Conservation (phyloP, 2,329 filamentous ascomycete species). For the Acarospora socialis region DNA sequence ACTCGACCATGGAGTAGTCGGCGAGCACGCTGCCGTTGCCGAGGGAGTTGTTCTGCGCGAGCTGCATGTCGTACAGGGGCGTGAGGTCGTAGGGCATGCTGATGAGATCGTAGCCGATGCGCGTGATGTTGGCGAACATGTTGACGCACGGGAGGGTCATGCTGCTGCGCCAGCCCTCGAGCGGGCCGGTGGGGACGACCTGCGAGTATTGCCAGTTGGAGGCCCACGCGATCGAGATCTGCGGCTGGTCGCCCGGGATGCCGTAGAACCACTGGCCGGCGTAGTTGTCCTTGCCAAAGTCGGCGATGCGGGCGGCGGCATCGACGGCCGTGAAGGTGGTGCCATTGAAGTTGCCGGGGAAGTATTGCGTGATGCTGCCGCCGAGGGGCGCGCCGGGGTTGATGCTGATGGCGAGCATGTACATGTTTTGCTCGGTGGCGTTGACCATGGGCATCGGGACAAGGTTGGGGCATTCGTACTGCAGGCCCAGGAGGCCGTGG, state of each 20-base stretch:
- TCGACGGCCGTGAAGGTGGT: slow-evolving; percentile 34
- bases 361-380: slow-evolving; percentile 18
- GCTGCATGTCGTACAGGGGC: slow-evolving; percentile 26
- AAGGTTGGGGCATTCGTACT: slow-evolving; percentile 52
- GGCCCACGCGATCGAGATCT: slow-evolving; percentile 41
- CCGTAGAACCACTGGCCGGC: slow-evolving; percentile 43
- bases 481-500: slow-evolving; percentile 37
- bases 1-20: slow-evolving; percentile 34
- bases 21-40: slow-evolving; percentile 35
- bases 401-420: slow-evolving; percentile 20
- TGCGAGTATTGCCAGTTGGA: slow-evolving; percentile 47
- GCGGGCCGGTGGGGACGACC: slow-evolving; percentile 37
- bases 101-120: slow-evolving; percentile 38
- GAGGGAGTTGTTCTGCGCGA: slow-evolving; percentile 24
- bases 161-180: slow-evolving; percentile 38
- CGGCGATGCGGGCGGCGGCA: slow-evolving; percentile 14
- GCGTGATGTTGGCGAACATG: slow-evolving; percentile 37
- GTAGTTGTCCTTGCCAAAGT: slow-evolving; percentile 23
- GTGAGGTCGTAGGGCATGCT: slow-evolving; percentile 35
- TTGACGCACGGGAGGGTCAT: slow-evolving; percentile 40
- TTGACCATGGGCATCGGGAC: slow-evolving; percentile 37
- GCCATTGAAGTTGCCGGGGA: slow-evolving; percentile 46
- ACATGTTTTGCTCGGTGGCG: slow-evolving; percentile 12
- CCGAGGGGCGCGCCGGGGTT: slow-evolving; percentile 24
- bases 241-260: slow-evolving; percentile 24